Evolutionary conservation across 2,329 filamentous ascomycete species (phyloP).

Genomic region (Arthroderma uncinatum): DNA sequence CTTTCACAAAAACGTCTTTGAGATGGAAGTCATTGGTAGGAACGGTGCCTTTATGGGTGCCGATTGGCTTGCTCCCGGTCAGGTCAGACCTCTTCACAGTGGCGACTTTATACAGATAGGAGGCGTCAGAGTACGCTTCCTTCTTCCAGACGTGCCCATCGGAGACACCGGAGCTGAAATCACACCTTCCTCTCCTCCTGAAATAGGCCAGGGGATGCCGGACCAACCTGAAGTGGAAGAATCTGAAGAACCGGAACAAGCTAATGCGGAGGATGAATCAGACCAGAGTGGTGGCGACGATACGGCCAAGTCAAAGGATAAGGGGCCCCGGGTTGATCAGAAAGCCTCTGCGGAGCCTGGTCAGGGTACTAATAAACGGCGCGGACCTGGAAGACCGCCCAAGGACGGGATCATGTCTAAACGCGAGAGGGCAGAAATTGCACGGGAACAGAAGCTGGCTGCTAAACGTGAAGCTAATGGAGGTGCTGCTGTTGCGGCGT

Average conservation of each 20-base stretch:
- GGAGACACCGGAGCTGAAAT: constrained; percentile 40
- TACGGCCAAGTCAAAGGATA: constrained; percentile 5
- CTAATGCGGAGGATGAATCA: constrained; percentile 13
- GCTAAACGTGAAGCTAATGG: constrained; percentile 39
- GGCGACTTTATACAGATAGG: constrained; percentile 50
- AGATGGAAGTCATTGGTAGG: constrained; percentile 48
- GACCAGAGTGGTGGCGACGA: constrained; percentile 15
- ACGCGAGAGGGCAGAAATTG: constrained; percentile 46
- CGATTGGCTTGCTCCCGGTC: constrained; percentile 38
- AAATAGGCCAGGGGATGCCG: constrained; percentile 4
- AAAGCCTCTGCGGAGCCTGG: constrained; percentile 18
- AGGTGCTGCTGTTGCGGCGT: constrained; percentile 32
- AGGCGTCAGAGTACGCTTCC: constrained; percentile 46
- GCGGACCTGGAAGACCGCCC: constrained; percentile 52
- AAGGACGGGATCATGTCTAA: constrained; percentile 59
- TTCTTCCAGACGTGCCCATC: constrained; percentile 42
- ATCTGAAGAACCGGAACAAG: constrained; percentile 15
- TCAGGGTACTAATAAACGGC: constrained; percentile 30
- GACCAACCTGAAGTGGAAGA: constrained; percentile 20
- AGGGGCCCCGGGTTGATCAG: constrained; percentile 18
- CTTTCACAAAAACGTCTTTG: constrained; percentile 45
- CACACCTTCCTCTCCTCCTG: constrained; percentile 23
- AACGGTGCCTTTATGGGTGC: constrained; percentile 49
- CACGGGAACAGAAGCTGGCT: constrained; percentile 43
- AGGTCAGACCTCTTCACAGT: constrained; percentile 42